Evolutionary conservation across 768 basidiomycete species (phyloP).

Genomic region (Boletus sensibilis): DNA sequence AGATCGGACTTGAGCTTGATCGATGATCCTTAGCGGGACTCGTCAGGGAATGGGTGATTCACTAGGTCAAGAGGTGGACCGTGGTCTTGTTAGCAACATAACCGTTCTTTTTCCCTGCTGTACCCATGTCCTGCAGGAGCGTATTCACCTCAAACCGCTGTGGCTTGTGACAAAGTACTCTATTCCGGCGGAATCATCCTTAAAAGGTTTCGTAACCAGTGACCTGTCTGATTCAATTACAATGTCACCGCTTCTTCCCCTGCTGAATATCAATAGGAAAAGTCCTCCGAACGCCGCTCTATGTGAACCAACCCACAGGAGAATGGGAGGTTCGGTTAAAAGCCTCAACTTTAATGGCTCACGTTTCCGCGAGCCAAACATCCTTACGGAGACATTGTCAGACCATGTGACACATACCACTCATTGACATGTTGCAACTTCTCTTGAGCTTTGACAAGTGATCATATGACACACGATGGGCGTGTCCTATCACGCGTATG

Average conservation of each 20-base stretch:
- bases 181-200: background rate
- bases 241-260: background rate
- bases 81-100: background rate
- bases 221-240: no score
- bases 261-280: background rate
- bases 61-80: background rate
- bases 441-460: no score
- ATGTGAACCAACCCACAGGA: background rate
- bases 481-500: background rate
- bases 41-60: background rate
- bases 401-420: background rate
- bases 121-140: background rate
- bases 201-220: background rate
- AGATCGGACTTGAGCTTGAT: conserved; percentile 6
- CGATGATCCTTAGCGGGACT: background rate
- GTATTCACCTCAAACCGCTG: background rate
- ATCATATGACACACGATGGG: no score
- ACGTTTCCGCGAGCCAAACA: background rate
- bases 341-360: background rate
- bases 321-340: no score
- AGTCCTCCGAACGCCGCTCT: background rate
- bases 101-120: background rate
- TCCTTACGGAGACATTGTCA: background rate
- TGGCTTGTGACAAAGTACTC: background rate
- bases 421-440: background rate